Conservation (phyloP, 2,329 filamentous ascomycete species). For the Alternaria longipes region DNA sequence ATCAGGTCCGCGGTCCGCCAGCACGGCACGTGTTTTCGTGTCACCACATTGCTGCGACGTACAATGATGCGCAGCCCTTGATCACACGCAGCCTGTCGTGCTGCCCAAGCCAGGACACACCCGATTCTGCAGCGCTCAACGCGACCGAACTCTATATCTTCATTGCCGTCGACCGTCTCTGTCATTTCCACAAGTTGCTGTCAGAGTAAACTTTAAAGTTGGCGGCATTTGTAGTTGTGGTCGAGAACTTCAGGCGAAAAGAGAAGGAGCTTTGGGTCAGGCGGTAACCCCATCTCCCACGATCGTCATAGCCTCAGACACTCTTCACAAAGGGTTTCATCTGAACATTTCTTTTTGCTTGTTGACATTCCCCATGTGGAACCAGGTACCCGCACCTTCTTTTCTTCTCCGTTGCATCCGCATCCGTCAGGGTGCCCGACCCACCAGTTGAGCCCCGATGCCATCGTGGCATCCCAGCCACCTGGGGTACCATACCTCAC, state of each 20-base stretch:
- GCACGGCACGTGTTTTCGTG: constrained; percentile 37
- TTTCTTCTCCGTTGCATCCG: constrained; percentile 6
- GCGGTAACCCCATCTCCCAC: not conserved
- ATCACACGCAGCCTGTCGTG: constrained; percentile 26
- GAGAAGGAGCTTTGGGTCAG: constrained; percentile 4
- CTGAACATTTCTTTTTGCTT: not conserved
- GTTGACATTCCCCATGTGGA: not conserved
- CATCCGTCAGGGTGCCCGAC: not conserved
- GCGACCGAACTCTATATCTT: not conserved
- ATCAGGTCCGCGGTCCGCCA: constrained; percentile 2
- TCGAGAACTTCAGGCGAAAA: constrained; percentile 7
- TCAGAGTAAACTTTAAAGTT: constrained; percentile 1
- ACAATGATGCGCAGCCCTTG: constrained; percentile 29
- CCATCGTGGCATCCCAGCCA: not conserved
- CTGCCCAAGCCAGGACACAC: constrained; percentile 25
- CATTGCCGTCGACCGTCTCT: not conserved
- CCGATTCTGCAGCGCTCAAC: constrained; percentile 5
- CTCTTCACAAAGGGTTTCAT: not conserved
- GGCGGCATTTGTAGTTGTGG: not conserved
- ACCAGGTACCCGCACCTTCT: constrained; percentile 1
- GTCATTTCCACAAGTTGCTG: not conserved
- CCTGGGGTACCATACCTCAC: constrained; percentile 1
- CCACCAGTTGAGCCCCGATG: not conserved
- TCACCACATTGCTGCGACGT: constrained; percentile 12
- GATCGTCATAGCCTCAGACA: not conserved